Percentiles rank a stretch among this genome's conserved stretches.
Evolutionary conservation across 148 eudicot genomes (phyloP).

Genomic region (Polygonum aviculare): DNA sequence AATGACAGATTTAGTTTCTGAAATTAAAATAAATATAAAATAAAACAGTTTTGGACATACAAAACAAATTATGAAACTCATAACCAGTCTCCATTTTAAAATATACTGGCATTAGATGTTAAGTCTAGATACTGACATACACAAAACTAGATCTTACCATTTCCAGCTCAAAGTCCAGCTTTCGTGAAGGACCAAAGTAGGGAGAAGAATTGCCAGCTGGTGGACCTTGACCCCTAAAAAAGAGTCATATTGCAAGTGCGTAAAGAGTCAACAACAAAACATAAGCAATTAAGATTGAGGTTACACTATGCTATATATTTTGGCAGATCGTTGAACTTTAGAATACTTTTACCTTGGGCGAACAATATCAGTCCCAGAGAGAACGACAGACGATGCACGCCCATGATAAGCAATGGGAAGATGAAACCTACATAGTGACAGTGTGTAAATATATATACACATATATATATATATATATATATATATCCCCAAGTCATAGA

Average conservation of each 20-base stretch:
- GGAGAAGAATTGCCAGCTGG: slow-evolving; percentile 63
- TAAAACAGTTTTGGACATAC: background rate
- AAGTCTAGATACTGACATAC: background rate
- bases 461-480: slow-evolving; percentile 6
- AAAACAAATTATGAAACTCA: background rate
- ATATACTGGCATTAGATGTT: background rate
- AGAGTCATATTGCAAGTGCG: slow-evolving; percentile 12
- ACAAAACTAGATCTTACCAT: slow-evolving; percentile 43
- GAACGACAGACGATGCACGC: slow-evolving; percentile 85
- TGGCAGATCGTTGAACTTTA: background rate
- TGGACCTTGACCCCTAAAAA: slow-evolving; percentile 79
- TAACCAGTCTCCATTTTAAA: background rate
- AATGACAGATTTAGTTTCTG: background rate
- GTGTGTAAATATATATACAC: slow-evolving; percentile 1
- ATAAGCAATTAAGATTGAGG: background rate
- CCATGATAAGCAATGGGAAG: slow-evolving; percentile 98
- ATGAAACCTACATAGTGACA: slow-evolving; percentile 53
- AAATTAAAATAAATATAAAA: background rate
- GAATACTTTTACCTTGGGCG: slow-evolving; percentile 64
- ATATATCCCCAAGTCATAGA: background rate
- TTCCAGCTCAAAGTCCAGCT: slow-evolving; percentile 95
- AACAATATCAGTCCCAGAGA: slow-evolving; percentile 81
- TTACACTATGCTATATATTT: background rate
- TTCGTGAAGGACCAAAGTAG: slow-evolving; percentile 85
- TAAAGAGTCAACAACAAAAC: background rate